Evolutionary conservation across 1,284 basidiomycete species (phyloP), one percentile per base, ranked within the genome.

Genomic region (Rhodotorula sp.): DNA sequence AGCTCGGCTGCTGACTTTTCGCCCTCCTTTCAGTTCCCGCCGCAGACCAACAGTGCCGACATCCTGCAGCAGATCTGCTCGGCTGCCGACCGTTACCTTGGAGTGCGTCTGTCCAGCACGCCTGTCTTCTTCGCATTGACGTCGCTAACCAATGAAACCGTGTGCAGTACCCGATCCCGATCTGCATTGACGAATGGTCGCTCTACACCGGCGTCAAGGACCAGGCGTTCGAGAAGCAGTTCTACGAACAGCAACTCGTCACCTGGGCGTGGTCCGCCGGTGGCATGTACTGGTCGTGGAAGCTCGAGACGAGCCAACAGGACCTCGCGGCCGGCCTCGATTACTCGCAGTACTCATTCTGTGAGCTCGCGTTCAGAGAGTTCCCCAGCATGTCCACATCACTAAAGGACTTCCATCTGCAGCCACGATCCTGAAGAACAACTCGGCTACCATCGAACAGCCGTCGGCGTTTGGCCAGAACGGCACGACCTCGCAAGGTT

Each of bases 201-300:
- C 19, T 69, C 31, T 75, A 77, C 62, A 79, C 79, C 1, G 79
- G 78, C 10, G 75, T 80, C 64, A 77, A 78, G 57, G 68, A 71
- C 34, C 61, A 68, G 45, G 64, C 57, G 6, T 80, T 79, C 70
- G 78, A 79, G 64, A 61, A 64, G 50, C 28, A 70, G 5, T 78
- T 79, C 74, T 80, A 77, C 69, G 66, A 72, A 31, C 66, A 70
- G 45, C 79, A 79, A 57, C 62, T 77, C 61, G 70, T 71, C 6
- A 75, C 78, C 5, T 80, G 79, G 79, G 69, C 78, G 3, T 78
- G 77, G 77, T 67, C 75, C 67, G 59, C 71, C 26, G 74, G 76
- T 18, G 69, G 72, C 12, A 73, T 72, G 52, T 78, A 77, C 75
- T 78, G 77, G 77, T 43, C 48, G 8, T 74, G 70, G 65, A 67